Conservation (phyloP, 257 asterid genomes). For the Solanum dulcamara region DNA sequence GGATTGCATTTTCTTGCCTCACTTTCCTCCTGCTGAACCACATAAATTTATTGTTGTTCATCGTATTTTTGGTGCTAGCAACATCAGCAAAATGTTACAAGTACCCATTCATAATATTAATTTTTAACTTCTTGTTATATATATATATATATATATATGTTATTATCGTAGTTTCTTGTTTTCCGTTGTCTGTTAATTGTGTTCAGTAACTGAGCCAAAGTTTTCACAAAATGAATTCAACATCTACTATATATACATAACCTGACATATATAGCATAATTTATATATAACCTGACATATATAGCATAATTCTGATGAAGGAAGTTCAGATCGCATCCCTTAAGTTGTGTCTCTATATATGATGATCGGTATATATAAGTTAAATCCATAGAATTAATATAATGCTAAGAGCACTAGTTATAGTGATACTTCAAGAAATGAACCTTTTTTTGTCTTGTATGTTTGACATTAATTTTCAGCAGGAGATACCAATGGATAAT, state of each 20-base stretch:
- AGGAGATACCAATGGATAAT: constrained; percentile 23
- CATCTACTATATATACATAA: neutral
- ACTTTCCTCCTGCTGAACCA: constrained; percentile 28
- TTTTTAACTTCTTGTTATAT: neutral
- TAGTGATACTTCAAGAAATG: neutral
- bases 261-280: neutral
- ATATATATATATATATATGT: too few species aligned
- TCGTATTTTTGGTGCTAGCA: constrained; percentile 40
- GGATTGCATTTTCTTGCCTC: constrained; percentile 29
- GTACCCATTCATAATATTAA: neutral
- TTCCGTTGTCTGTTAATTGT: neutral
- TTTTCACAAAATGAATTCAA: neutral
- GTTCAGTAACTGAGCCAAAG: neutral
- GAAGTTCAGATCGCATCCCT: neutral
- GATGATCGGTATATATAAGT: neutral
- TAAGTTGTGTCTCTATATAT: neutral
- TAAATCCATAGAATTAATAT: neutral
- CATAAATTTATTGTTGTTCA: constrained; percentile 31
- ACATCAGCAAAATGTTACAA: constrained; percentile 30
- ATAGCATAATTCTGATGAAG: neutral
- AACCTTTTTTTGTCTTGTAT: neutral
- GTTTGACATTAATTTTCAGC: neutral
- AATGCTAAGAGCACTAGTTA: neutral
- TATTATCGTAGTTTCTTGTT: neutral
- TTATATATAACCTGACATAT: neutral